phyloP scores from a whole-genome alignment of 768 basidiomycete genomes.

The Podaxis pistillaris region DNA sequence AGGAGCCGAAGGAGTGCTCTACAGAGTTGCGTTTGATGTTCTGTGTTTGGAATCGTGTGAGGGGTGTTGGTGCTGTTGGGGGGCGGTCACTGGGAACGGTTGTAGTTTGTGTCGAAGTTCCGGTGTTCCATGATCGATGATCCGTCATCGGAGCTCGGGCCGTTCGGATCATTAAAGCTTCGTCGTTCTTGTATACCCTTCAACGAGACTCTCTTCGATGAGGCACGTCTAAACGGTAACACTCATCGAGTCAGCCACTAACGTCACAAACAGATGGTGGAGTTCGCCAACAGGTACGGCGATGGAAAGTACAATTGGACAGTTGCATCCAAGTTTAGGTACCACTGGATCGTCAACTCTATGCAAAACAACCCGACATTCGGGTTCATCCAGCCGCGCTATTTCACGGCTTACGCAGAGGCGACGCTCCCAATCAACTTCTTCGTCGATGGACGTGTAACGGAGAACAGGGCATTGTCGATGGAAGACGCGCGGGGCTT shows the following conservation, averaged over 20 bases:
- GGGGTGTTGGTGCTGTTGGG: not conserved
- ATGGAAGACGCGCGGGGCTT: constrained; percentile 17
- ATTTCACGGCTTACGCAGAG: constrained; percentile 19
- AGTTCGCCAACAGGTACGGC: constrained; percentile 19
- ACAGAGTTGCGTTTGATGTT: constrained; percentile 10
- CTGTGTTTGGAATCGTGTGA: not conserved
- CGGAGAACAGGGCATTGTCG: constrained; percentile 11
- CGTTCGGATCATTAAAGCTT: too few relatives aligned
- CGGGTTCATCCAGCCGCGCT: constrained; percentile 15
- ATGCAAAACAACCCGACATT: constrained; percentile 20
- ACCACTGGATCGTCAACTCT: constrained; percentile 18
- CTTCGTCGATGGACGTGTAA: constrained; percentile 19
- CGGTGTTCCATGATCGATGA: not conserved
- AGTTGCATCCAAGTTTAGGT: constrained; percentile 18
- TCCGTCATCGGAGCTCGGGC: too few relatives aligned
- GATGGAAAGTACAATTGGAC: constrained; percentile 19
- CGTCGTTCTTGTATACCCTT: not conserved
- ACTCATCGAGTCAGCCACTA: not conserved
- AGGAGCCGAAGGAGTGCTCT: not conserved
- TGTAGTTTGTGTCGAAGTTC: not conserved
- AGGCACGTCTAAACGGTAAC: constrained; percentile 5
- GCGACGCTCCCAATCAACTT: constrained; percentile 14
- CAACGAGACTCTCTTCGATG: constrained; percentile 20
- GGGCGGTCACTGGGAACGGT: not conserved
- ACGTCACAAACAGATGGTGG: constrained; percentile 11